Base-by-base conservation (phyloP, 2,329 filamentous ascomycete species). In the Metarhizium sp. region DNA sequence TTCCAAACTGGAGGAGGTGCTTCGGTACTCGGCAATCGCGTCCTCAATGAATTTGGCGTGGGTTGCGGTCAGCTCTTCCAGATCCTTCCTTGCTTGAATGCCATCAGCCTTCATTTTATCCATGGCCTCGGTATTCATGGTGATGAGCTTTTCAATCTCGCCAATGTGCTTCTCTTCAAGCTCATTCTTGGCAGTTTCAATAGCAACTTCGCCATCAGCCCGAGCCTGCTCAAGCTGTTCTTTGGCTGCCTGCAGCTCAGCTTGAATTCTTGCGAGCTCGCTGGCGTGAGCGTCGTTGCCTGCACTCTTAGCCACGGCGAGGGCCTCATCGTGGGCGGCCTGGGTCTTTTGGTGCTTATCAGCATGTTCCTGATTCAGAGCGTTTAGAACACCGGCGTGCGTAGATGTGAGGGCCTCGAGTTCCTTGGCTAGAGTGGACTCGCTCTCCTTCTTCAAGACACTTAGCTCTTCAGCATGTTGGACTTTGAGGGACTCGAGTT, bases 401-500 rank as follows among this genome's bases (percentile, higher is more conserved):
- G 73, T 68, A 16, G 71, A 64, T 64, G 75, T 71, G 25, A 79
- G 69, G 1, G 64, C 61, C 52, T 71, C 70, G 32, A 79, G 59
- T 57, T 78, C 71, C 57, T 69, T 69, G 16, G 69, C 64, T 30
- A 77, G 64, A 13, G 65, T 57, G 13, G 67, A 66, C 51, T 73
- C 68, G 57, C 74, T 71, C 59, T 79, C 72, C 11, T 61, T 63
- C 64, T 76, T 76, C 40, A 74, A 61, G 2, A 71, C 64, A 55
- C 75, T 72, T 2, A 79, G 67, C 58, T 80, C 72, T 59, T 78
- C 71, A 2, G 76, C 75, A 60, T 84, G 81, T 60, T 67, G 78
- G 16, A 74, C 72, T 64, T 82, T 81, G 30, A 85, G 68, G n/a
- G 75, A 63, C 43, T 84, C 76, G 2, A 85, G 67, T 61, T 82